Percentiles rank a stretch among this genome's conserved stretches.
Evolutionary conservation across 495 filamentous ascomycete genomes (phyloP).

Genomic region (Tetracladium marchalianum): DNA sequence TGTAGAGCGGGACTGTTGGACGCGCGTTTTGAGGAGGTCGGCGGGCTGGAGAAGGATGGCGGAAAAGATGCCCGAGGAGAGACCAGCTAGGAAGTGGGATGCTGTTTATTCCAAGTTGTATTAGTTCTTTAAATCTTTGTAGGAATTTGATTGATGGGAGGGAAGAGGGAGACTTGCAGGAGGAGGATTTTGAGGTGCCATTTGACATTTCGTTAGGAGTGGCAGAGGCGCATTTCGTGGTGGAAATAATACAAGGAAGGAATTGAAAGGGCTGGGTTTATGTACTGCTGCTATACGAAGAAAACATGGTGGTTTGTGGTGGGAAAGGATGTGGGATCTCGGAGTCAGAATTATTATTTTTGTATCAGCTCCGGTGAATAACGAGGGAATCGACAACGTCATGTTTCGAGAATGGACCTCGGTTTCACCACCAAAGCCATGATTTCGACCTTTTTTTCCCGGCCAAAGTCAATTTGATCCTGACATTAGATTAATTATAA

Average conservation of each 20-base stretch:
- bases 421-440: too few species aligned
- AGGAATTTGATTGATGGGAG: slow-evolving; percentile 10
- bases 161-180: slow-evolving; percentile 9
- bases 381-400: too few species aligned
- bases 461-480: too few species aligned
- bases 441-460: too few species aligned
- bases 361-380: too few species aligned
- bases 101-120: slow-evolving; percentile 21
- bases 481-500: too few species aligned
- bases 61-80: slow-evolving; percentile 75
- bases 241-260: background rate
- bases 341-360: background rate
- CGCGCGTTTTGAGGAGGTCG: slow-evolving; percentile 91
- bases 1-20: slow-evolving; percentile 65
- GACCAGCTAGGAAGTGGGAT: slow-evolving; percentile 85
- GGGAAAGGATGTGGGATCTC: background rate
- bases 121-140: background rate
- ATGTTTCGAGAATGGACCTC: too few species aligned
- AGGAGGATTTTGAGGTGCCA: slow-evolving; percentile 20
- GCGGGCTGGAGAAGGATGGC: slow-evolving; percentile 90
- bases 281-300: background rate
- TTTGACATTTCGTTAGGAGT: slow-evolving; percentile 22
- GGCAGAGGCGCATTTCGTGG: slow-evolving; percentile 6
- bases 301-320: too few species aligned
- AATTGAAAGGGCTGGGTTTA: background rate